Conservation (phyloP, 2,329 filamentous ascomycete species). For the Microsporum canis region DNA sequence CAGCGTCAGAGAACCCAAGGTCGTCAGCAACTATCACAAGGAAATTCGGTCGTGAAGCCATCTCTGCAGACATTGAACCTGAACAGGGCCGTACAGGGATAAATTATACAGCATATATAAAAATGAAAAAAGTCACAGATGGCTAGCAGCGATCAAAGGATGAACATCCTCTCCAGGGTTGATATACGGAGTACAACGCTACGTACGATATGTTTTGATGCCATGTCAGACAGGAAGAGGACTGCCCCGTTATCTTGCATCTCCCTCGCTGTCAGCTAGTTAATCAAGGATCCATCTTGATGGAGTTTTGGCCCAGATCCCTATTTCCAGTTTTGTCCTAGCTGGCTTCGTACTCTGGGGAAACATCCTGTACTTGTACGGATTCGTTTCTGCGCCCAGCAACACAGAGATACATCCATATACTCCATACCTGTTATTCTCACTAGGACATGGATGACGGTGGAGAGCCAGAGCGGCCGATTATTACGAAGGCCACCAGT, state of each 20-base stretch:
- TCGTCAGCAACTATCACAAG: conserved; percentile 50
- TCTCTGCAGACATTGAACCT: neutral
- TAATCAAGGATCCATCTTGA: neutral
- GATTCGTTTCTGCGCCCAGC: no score
- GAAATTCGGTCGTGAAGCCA: conserved; percentile 40
- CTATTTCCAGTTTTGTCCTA: no score
- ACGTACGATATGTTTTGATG: neutral
- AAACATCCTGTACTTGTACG: no score
- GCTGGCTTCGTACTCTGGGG: no score
- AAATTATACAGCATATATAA: no score
- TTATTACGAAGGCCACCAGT: neutral
- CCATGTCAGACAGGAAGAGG: neutral
- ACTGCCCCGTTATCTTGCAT: neutral
- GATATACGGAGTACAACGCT: neutral
- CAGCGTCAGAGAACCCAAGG: conserved; percentile 49
- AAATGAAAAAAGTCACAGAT: no score
- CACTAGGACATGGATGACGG: neutral
- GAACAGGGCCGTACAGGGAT: no score
- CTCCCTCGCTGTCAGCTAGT: neutral
- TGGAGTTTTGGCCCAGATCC: no score
- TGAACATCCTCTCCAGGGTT: neutral
- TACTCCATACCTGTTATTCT: no score
- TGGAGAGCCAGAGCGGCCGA: neutral
- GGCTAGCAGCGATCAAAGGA: neutral
- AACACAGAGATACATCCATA: no score